Percentiles rank a stretch among this genome's conserved stretches.
phyloP scores from a whole-genome alignment of 352 stramenopile species.

The Phytophthora tentaculata region DNA sequence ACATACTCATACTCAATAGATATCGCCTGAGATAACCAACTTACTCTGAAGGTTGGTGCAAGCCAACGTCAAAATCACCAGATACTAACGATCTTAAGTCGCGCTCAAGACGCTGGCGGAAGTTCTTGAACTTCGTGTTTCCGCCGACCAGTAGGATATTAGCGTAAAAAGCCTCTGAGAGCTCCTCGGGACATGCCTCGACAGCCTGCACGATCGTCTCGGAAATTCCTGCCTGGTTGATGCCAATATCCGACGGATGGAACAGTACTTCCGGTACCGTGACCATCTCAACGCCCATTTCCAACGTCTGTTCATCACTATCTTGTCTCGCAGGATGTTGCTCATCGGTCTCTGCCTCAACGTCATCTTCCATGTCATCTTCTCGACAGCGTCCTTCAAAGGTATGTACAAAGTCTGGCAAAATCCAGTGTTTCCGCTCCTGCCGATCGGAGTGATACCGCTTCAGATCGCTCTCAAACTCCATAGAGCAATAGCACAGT shows the following conservation, averaged over 20 bases:
- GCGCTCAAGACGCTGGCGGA: conserved; percentile 68
- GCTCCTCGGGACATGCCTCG: conserved; percentile 69
- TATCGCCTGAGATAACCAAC: too few species aligned
- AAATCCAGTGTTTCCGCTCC: conserved; percentile 68
- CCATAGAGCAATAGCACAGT: conserved; percentile 89
- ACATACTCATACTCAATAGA: too few species aligned
- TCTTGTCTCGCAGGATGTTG: conserved; percentile 2
- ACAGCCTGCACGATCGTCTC: conserved; percentile 89
- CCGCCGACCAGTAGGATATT: conserved; percentile 91
- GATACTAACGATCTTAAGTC: conserved; percentile 70
- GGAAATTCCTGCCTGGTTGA: conserved; percentile 87
- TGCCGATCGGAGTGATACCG: conserved; percentile 45
- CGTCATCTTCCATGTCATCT: conserved; percentile 29
- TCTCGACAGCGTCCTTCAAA: conserved; percentile 59
- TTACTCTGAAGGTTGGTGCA: conserved; percentile 59
- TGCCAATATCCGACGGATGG: conserved; percentile 90
- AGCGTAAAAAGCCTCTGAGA: conserved; percentile 78
- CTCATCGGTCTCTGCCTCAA: conserved; percentile 17
- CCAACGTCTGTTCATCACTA: conserved; percentile 70
- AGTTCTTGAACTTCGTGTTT: conserved; percentile 88
- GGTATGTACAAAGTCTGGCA: conserved; percentile 82
- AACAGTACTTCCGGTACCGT: conserved; percentile 93
- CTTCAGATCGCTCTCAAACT: conserved; percentile 85
- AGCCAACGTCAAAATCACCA: conserved; percentile 51
- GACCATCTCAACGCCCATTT: conserved; percentile 89